Base-by-base conservation (phyloP, 2,329 filamentous ascomycete species). In the Diaporthe capsici region DNA sequence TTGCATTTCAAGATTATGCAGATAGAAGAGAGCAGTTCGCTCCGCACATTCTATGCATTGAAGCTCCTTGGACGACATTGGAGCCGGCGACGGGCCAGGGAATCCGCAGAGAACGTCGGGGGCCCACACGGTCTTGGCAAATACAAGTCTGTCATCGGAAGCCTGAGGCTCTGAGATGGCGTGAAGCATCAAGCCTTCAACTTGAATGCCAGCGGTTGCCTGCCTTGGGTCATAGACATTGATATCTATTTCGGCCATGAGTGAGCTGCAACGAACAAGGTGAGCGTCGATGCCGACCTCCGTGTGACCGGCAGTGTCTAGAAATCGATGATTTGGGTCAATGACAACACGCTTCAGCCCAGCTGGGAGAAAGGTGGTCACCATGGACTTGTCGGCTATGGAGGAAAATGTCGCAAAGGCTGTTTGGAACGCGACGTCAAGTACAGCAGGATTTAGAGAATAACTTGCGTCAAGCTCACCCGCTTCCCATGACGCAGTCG, bases 141-240 rank as follows among this genome's bases (percentile, higher is more conserved):
- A 75, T 31, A 74, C 37, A 39, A 60, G 44, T 37, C 61, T 44
- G 20, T 77, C 76, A 25, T 61, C 68, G 13, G 53, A 65, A 10
- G 71, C 47, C 13, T 75, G 25, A 8, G 76, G 67, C 22, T 25
- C 28, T 2, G 75, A 47, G n/a, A 78, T 44, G 6, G 75, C 65
- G 4, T 60, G 60, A 49, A 60, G 49, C 34, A 37, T 31, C 20
- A 77, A 17, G 20, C 72, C 75, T 25, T 78, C 53, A 37, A 78
- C 7, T 42, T 49, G 72, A 68, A 73, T 8, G 72, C 49, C 22
- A 37, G 9, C 37, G 2, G 9, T 37, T 72, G 71, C 55, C 17
- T 39, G 9, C 7, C 22, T 37, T 15, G 17, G 17, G n/a, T 67
- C 61, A 20, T 49, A 67, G 1, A 42, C 44, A 37, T 67, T 44